phyloP scores from a whole-genome alignment of 2,329 filamentous ascomycete genomes.

The Fusarium foetens region DNA sequence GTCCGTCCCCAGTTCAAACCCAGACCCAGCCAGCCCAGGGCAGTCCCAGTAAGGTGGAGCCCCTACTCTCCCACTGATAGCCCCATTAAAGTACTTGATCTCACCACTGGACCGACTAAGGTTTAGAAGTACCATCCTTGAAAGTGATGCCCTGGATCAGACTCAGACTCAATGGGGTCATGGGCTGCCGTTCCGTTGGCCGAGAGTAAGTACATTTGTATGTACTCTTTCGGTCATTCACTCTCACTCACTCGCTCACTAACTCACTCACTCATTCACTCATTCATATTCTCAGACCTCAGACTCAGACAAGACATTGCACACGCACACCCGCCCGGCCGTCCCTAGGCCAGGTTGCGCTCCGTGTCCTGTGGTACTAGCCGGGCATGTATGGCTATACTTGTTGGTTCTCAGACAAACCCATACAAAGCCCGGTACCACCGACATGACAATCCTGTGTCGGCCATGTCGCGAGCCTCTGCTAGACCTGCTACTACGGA shows the following conservation, averaged over 20 bases:
- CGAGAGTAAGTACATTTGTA: conserved; percentile 21
- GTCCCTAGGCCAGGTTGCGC: conserved; percentile 32
- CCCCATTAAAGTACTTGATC: conserved; percentile 5
- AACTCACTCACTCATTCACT: conserved; percentile 16
- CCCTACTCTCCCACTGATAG: not conserved
- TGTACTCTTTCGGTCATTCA: not conserved
- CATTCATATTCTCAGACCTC: conserved; percentile 2
- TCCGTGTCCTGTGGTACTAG: conserved; percentile 31
- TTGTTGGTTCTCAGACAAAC: conserved; percentile 4
- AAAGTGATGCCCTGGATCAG: conserved; percentile 22
- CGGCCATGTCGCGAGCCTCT: conserved; percentile 32
- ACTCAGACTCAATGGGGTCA: conserved; percentile 27
- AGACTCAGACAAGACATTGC: conserved; percentile 34
- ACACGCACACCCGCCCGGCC: conserved; percentile 37
- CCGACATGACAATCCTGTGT: conserved; percentile 21
- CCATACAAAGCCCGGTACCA: conserved; percentile 28
- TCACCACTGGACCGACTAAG: not conserved
- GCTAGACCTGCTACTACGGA: conserved; percentile 26
- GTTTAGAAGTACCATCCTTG: conserved; percentile 12
- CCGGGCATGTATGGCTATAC: conserved; percentile 25
- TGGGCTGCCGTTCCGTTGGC: conserved; percentile 42
- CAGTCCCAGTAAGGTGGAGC: not conserved
- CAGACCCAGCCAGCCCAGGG: not conserved
- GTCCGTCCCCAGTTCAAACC: conserved; percentile 3
- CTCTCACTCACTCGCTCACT: conserved; percentile 31